Percentiles rank a stretch among this genome's conserved stretches.
These are phyloP conservation scores for Podila horticola DNA, from an alignment of 192 early-diverging fungal genomes.

Conservation along the genomic window DNA sequence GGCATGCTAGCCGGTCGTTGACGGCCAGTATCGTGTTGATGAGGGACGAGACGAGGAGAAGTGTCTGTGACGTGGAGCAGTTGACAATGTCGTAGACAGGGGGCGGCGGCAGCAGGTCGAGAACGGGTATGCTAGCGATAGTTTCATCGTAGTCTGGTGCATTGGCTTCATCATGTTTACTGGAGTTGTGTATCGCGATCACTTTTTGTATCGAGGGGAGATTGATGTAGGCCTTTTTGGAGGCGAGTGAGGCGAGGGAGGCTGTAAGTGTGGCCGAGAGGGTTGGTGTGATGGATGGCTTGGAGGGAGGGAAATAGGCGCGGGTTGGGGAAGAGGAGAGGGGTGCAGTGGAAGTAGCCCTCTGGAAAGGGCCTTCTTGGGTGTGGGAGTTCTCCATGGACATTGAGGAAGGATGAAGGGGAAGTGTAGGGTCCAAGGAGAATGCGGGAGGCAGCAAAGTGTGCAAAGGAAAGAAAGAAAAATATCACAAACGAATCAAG, in stretches of 20 bases:
- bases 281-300: conserved; percentile 11
- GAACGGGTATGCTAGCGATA: conserved; percentile 43
- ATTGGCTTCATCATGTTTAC: conserved; percentile 15
- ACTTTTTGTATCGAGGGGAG: conserved; percentile 47
- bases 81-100: conserved; percentile 59
- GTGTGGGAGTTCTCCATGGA: background rate
- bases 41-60: conserved; percentile 59
- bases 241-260: conserved; percentile 18
- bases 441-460: background rate
- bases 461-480: background rate
- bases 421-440: background rate
- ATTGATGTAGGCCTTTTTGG: conserved; percentile 43
- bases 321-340: conserved; percentile 18
- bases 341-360: background rate
- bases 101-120: conserved; percentile 42
- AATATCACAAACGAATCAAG: background rate
- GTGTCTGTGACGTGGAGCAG: conserved; percentile 54
- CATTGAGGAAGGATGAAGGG: background rate
- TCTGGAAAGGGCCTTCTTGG: background rate
- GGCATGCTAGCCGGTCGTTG: conserved; percentile 56
- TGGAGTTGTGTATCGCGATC: conserved; percentile 20
- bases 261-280: conserved; percentile 15
- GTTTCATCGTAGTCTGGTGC: conserved; percentile 42
- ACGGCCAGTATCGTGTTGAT: conserved; percentile 60
- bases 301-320: conserved; percentile 32